Evolutionary conservation across 2,329 filamentous ascomycete genomes (phyloP).

Genomic region (Sclerotinia minor): DNA sequence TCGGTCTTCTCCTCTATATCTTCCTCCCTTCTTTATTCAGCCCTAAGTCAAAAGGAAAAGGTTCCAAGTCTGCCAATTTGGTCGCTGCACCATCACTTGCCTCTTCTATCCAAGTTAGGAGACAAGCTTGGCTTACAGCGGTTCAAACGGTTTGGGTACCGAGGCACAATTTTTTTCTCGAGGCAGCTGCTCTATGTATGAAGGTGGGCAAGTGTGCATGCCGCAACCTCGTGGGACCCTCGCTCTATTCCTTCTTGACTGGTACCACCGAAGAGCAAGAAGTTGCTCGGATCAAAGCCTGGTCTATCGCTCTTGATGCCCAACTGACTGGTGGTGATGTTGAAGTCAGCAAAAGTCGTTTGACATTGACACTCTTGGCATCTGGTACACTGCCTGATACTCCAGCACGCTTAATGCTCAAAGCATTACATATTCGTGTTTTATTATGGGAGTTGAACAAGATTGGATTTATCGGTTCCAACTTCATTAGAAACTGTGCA

Average conservation of each 20-base stretch:
- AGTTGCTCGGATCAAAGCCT: slow-evolving; percentile 81
- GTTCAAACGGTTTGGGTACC: slow-evolving; percentile 93
- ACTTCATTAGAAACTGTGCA: slow-evolving; percentile 67
- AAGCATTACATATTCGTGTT: slow-evolving; percentile 87
- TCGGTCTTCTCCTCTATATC: slow-evolving; percentile 56
- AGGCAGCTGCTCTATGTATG: slow-evolving; percentile 75
- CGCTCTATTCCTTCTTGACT: slow-evolving; percentile 75
- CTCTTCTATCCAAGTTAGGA: slow-evolving; percentile 80
- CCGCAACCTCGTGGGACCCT: slow-evolving; percentile 73
- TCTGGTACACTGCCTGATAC: slow-evolving; percentile 84
- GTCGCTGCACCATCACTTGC: slow-evolving; percentile 67
- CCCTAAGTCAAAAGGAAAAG: slow-evolving; percentile 47
- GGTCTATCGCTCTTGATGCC: slow-evolving; percentile 90
- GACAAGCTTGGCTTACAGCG: slow-evolving; percentile 89
- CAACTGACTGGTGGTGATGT: slow-evolving; percentile 88
- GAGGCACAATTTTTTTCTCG: slow-evolving; percentile 80
- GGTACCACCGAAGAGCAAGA: slow-evolving; percentile 84
- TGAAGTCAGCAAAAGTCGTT: slow-evolving; percentile 83
- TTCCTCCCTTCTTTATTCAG: slow-evolving; percentile 56
- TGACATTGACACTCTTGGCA: slow-evolving; percentile 83
- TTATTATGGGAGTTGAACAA: slow-evolving; percentile 77
- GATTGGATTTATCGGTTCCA: slow-evolving; percentile 63
- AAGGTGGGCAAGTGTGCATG: slow-evolving; percentile 82
- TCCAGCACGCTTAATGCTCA: slow-evolving; percentile 82
- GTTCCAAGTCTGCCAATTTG: slow-evolving; percentile 52